These are phyloP conservation scores for Adiantum capillusveneris DNA, from an alignment of 75 land plant species.

Conservation along the genomic window DNA sequence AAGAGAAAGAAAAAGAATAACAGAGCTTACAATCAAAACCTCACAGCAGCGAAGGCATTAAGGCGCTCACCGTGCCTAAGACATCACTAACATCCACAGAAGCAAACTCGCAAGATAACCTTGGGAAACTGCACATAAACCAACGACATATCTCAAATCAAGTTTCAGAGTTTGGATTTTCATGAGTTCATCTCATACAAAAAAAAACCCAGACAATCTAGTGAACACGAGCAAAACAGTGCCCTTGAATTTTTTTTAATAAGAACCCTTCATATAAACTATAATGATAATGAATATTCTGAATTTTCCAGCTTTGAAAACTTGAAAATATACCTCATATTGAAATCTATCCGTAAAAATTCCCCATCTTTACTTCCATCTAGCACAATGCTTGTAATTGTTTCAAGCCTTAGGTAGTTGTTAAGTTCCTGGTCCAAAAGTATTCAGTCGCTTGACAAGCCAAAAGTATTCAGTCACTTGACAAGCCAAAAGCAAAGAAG, in stretches of 20 bases:
- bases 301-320: slow-evolving; percentile 4
- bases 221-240: too few species aligned
- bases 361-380: slow-evolving; percentile 93
- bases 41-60: neutral
- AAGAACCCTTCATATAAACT: neutral
- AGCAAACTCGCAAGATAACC: slow-evolving; percentile 98
- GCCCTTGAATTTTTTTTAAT: too few species aligned
- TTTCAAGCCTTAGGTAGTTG: slow-evolving; percentile 61
- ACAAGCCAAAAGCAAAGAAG: too few species aligned
- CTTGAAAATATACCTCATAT: slow-evolving; percentile 53
- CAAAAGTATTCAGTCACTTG: too few species aligned
- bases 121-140: slow-evolving; percentile 72
- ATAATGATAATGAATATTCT: neutral
- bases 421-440: slow-evolving; percentile 64
- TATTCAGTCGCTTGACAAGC: too few species aligned
- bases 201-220: too few species aligned
- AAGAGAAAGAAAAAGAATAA: too few species aligned
- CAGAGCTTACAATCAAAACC: too few species aligned
- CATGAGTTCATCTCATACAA: too few species aligned
- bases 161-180: too few species aligned
- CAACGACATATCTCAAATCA: too few species aligned
- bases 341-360: slow-evolving; percentile 79
- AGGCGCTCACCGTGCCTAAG: slow-evolving; percentile 87
- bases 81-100: slow-evolving; percentile 96
- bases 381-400: slow-evolving; percentile 75